These are phyloP conservation scores for Trichoderma brevicompactum DNA, from an alignment of 2,329 filamentous ascomycete species.

Conservation along the genomic window DNA sequence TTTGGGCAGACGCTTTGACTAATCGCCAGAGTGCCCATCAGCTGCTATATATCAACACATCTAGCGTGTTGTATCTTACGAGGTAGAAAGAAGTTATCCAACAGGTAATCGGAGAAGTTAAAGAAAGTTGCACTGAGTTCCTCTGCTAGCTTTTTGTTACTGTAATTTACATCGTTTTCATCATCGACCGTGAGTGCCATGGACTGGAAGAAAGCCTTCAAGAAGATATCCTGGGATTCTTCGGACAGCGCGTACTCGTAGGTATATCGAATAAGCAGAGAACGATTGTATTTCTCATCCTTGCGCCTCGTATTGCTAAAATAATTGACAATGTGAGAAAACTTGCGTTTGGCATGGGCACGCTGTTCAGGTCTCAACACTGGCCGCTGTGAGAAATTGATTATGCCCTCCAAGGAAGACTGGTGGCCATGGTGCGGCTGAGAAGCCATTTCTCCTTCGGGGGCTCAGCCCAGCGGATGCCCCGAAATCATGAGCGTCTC, in stretches of 20 bases:
- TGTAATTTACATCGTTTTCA: neutral
- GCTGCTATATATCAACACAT: neutral
- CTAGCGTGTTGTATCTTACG: neutral
- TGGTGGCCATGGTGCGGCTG: too few species aligned
- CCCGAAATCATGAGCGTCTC: too few species aligned
- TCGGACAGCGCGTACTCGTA: slow-evolving; percentile 18
- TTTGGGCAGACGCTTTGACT: slow-evolving; percentile 5
- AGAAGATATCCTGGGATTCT: neutral
- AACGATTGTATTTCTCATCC: neutral
- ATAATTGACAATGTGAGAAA: neutral
- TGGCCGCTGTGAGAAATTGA: neutral
- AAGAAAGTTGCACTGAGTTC: neutral
- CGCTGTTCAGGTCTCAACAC: neutral
- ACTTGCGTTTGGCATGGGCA: neutral
- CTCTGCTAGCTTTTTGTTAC: neutral
- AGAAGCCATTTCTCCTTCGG: neutral
- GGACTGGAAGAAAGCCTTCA: neutral
- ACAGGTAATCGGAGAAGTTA: slow-evolving; percentile 17
- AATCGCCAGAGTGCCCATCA: neutral
- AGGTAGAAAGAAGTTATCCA: slow-evolving; percentile 20
- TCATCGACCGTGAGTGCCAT: neutral
- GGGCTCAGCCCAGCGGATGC: too few species aligned
- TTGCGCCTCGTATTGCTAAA: neutral
- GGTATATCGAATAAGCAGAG: neutral
- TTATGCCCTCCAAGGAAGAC: slow-evolving; percentile 1